These are phyloP conservation scores for Phyllosticta citriasiana DNA, from an alignment of 2,329 filamentous ascomycete genomes.

Conservation along the genomic window DNA sequence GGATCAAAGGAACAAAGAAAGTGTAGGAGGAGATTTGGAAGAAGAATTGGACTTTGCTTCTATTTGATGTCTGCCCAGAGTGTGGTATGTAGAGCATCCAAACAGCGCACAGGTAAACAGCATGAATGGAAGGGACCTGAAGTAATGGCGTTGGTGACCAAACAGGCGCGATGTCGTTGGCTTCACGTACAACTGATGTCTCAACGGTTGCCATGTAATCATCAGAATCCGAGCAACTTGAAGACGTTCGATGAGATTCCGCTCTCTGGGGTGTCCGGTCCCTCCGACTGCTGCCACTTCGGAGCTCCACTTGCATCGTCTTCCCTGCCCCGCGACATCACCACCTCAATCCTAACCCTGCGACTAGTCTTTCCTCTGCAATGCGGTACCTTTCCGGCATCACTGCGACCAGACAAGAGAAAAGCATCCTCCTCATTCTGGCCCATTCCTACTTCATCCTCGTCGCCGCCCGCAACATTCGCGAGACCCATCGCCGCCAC, in stretches of 20 bases:
- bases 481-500: slow-evolving; percentile 10
- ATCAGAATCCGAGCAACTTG: not conserved
- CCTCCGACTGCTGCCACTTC: not conserved
- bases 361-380: not conserved
- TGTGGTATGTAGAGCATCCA: too few species aligned
- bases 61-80: too few species aligned
- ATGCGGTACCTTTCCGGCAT: slow-evolving; percentile 8
- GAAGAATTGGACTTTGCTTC: too few species aligned
- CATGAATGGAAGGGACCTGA: too few species aligned
- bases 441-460: slow-evolving; percentile 5
- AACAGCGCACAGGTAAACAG: too few species aligned
- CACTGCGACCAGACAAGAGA: slow-evolving; percentile 6
- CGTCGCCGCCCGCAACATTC: slow-evolving; percentile 5
- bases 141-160: too few species aligned
- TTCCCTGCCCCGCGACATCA: not conserved
- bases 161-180: too few species aligned
- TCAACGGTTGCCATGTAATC: too few species aligned
- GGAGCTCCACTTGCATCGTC: not conserved
- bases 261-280: not conserved
- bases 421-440: slow-evolving; percentile 7
- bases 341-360: not conserved
- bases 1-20: too few species aligned
- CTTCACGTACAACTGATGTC: too few species aligned
- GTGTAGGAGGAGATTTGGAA: too few species aligned
- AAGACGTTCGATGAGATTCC: not conserved